Base-by-base conservation (phyloP, 2,329 filamentous ascomycete genomes). In the Blastomyces percursus region DNA sequence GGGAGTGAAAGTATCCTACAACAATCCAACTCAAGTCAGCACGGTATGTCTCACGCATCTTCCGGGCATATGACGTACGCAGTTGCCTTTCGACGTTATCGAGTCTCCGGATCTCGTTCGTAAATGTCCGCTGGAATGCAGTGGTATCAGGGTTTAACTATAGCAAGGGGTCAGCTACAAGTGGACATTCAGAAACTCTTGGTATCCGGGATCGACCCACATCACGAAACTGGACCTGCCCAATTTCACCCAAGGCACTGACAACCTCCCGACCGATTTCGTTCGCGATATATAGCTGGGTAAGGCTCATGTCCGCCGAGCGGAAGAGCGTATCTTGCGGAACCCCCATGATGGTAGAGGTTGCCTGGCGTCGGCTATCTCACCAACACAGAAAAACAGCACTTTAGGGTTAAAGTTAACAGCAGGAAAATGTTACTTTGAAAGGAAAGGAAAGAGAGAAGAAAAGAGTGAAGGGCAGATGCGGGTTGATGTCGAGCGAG, bases 261-360 rank as follows among this genome's bases (percentile, higher is more conserved):
- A 97, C 92, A 71, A 96, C 93, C 81, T 99, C 95, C 74, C 94
- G 87, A 71, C 94, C 93, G 70, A 99, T 97, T 82, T 99, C 94
- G 76, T 96, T 97, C 73, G 94, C 91, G 72, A 99, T 95, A 80
- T 97, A 99, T 73, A 99, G 88, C 86, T 99, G 94, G 73, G 96
- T 96, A 88, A 99, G 88, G 84, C 91, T 96, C 94, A 99, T 99
- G 79, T 96, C 90, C 90, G 91, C 90, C 76, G 94, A 99, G 84
- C 95, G 93, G 87, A 99, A 97, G 82, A 96, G 90, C 78, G 92
- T 96, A 80, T 97, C 91, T 80, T 90, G 81, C 61, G 75, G 72
- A 62, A 81, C 78, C 77, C 81, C 84, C 85, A 87, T 87, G 75
- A 66, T 73, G 72, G 68, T 40, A n/a, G 30, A 27, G 24, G 62